Conservation (phyloP, 495 filamentous ascomycete genomes). For the Poronia punctata region DNA sequence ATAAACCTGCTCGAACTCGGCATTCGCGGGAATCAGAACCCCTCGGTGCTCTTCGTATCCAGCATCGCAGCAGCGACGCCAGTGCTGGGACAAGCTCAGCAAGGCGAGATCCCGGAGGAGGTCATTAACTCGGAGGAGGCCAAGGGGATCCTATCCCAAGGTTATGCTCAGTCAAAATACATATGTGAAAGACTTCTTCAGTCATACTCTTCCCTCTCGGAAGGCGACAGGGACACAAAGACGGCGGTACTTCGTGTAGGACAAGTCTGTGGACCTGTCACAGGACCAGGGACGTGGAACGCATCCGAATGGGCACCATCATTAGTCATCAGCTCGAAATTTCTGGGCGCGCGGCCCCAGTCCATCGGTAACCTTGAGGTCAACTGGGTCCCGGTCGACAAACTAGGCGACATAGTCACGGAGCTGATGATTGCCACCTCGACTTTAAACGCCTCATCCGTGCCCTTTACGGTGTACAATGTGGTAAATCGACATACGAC, state of each 20-base stretch:
- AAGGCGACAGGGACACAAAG: background rate
- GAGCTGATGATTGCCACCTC: background rate
- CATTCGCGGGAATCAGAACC: background rate
- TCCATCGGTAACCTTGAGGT: background rate
- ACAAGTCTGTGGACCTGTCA: background rate
- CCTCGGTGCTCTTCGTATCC: background rate
- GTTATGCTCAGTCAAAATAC: background rate
- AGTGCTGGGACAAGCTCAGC: background rate
- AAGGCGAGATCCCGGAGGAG: background rate
- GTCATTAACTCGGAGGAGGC: background rate
- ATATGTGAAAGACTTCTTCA: background rate
- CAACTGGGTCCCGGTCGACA: background rate
- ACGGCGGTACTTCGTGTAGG: background rate
- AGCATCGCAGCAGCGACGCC: background rate
- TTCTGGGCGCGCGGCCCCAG: background rate
- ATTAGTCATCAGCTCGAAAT: conserved; percentile 1
- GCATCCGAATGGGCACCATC: background rate
- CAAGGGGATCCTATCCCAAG: background rate
- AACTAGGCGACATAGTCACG: background rate
- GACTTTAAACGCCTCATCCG: background rate
- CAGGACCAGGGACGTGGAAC: background rate
- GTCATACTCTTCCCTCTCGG: background rate
- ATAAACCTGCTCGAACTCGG: background rate
- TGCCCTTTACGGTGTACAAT: background rate
- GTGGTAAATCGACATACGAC: background rate